Percentiles rank a stretch among this genome's conserved stretches.
phyloP scores from a whole-genome alignment of 2,329 filamentous ascomycete genomes.

The Pseudogymnoascus sp. region DNA sequence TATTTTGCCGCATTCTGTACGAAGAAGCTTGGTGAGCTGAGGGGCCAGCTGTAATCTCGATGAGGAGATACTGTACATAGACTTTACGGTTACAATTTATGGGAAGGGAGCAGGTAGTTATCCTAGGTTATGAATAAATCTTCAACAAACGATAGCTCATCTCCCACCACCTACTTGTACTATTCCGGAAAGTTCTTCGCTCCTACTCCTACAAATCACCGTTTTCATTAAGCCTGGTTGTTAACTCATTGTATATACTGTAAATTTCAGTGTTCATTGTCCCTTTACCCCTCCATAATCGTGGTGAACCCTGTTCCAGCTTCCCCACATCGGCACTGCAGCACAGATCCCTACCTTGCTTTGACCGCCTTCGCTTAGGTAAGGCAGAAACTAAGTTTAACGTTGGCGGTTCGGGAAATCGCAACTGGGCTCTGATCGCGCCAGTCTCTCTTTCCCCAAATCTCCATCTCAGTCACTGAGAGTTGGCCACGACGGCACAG shows the following conservation, averaged over 20 bases:
- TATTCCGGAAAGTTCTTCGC: background rate
- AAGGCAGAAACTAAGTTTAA: constrained; percentile 10
- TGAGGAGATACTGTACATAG: background rate
- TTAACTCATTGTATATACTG: background rate
- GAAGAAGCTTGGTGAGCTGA: constrained; percentile 44
- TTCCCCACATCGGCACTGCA: background rate
- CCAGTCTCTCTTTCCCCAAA: background rate
- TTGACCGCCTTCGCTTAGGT: constrained; percentile 9
- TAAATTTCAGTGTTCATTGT: background rate
- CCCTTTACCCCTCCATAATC: constrained; percentile 2
- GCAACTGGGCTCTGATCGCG: constrained; percentile 2
- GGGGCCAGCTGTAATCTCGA: constrained; percentile 33
- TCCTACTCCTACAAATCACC: too few species aligned
- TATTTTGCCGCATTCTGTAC: constrained; percentile 72
- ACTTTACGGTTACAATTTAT: background rate
- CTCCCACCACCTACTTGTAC: background rate
- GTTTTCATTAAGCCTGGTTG: background rate
- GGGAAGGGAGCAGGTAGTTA: background rate
- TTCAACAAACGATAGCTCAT: background rate
- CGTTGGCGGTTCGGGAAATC: background rate
- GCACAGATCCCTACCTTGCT: constrained; percentile 1
- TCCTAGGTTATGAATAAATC: background rate
- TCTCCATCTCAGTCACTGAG: constrained; percentile 3
- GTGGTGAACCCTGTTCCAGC: background rate
- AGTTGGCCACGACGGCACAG: constrained; percentile 5